Percentiles rank a stretch among this genome's conserved stretches.
Conservation (phyloP, 2,329 filamentous ascomycete genomes). For the Corynespora cassiicola region DNA sequence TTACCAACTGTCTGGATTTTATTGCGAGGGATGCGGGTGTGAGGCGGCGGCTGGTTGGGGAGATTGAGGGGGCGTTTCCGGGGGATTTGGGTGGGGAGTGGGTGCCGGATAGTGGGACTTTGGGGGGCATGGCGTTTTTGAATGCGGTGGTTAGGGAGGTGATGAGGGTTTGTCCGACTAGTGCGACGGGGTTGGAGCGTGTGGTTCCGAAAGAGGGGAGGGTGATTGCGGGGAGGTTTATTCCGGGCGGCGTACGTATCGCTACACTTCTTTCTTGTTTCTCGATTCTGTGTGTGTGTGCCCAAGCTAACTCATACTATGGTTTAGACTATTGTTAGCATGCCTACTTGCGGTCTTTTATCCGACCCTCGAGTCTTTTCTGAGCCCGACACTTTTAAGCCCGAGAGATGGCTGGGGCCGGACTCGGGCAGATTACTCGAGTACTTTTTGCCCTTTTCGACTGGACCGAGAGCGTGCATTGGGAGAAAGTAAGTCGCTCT, state of each 20-base stretch:
- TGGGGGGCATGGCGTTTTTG: neutral
- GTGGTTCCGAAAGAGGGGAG: conserved; percentile 1
- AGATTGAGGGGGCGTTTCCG: neutral
- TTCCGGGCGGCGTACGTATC: neutral
- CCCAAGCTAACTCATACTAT: neutral
- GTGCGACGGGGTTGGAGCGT: conserved; percentile 1
- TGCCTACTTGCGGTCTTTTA: neutral
- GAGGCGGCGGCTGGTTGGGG: neutral
- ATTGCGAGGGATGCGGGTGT: neutral
- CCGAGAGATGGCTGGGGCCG: neutral
- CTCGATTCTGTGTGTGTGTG: too few species aligned
- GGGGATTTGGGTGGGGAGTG: neutral
- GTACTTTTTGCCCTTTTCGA: conserved; percentile 5
- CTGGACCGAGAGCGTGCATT: conserved; percentile 2
- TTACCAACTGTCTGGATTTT: conserved; percentile 1
- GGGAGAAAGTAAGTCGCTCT: conserved; percentile 1
- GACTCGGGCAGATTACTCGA: neutral
- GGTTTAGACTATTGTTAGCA: neutral
- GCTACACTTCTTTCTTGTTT: too few species aligned
- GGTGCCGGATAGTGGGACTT: neutral
- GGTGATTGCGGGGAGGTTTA: neutral
- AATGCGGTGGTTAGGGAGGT: neutral
- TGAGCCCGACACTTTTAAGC: neutral
- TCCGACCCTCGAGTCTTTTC: neutral
- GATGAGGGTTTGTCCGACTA: conserved; percentile 2